These are phyloP conservation scores for Colletotrichum sp. DNA, from an alignment of 2,329 filamentous ascomycete species.

Conservation along the genomic window DNA sequence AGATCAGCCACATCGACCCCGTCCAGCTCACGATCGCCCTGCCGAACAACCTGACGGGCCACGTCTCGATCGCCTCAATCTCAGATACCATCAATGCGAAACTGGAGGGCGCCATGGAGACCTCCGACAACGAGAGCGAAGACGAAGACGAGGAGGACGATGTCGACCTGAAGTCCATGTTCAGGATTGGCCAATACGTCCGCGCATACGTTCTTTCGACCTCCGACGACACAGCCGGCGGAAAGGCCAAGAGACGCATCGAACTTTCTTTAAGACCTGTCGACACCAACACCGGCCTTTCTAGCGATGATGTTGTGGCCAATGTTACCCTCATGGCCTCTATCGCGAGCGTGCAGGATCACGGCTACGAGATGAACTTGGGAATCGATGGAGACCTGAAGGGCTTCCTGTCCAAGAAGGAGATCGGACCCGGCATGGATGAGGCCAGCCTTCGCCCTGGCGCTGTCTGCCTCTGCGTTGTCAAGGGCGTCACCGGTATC, in stretches of 20 bases:
- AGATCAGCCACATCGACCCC: slow-evolving; percentile 80
- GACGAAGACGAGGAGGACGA: slow-evolving; percentile 56
- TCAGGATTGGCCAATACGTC: slow-evolving; percentile 85
- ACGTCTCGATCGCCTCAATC: slow-evolving; percentile 89
- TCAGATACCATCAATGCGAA: slow-evolving; percentile 79
- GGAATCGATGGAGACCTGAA: slow-evolving; percentile 71
- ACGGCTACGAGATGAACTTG: slow-evolving; percentile 92
- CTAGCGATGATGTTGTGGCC: slow-evolving; percentile 73
- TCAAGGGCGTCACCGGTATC: slow-evolving; percentile 79
- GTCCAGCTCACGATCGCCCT: slow-evolving; percentile 82
- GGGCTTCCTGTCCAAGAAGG: slow-evolving; percentile 86
- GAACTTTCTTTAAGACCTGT: slow-evolving; percentile 85
- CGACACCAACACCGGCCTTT: slow-evolving; percentile 78
- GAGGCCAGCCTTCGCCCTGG: slow-evolving; percentile 79
- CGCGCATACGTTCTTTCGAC: slow-evolving; percentile 84
- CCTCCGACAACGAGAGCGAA: slow-evolving; percentile 57
- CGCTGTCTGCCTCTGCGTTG: slow-evolving; percentile 82
- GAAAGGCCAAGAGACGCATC: slow-evolving; percentile 79
- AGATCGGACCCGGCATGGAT: slow-evolving; percentile 71
- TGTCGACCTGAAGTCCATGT: slow-evolving; percentile 76
- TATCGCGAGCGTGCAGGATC: slow-evolving; percentile 91
- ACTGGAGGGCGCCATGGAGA: slow-evolving; percentile 71
- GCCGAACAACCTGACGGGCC: slow-evolving; percentile 91
- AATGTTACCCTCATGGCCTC: slow-evolving; percentile 87
- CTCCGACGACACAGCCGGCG: slow-evolving; percentile 63